Base-by-base conservation (phyloP, 2,329 filamentous ascomycete species). In the Trichocomaceae sp. region DNA sequence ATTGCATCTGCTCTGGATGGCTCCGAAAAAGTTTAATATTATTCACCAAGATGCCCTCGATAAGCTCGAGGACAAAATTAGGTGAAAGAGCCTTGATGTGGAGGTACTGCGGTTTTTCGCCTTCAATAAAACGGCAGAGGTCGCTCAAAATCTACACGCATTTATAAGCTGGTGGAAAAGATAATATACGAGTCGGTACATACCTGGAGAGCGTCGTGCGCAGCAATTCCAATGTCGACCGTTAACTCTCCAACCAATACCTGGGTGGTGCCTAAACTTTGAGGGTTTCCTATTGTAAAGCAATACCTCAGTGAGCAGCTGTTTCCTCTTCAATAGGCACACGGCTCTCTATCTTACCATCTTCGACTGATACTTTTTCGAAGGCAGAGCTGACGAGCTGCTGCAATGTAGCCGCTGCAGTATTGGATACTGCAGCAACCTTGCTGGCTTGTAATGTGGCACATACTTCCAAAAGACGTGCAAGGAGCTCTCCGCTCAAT, bases 401-500 rank as follows among this genome's bases (percentile, higher is more conserved):
- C 71, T 96, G 92, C 52, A 99, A 76, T 2, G 93, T 97, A n/a
- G 93, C 93, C 23, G 92, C 90, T 9, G 93, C 93, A 1, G 95
- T 97, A 63, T 95, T 95, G 67, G 92, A 95, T 62, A 99, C 90
- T 50, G 95, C 90, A 23, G 86, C 84, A 74, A 91, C 95, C 73
- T 96, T 97, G 71, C 88, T 93, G 55, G 84, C 86, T 72, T 97
- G 91, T 48, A 99, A 74, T 50, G 89, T 86, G 58, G 93, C 93
- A 73, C 93, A 97, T 67, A 96, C 89, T 67, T 95, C 91, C 61
- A 99, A 74, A 0, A 88, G 83, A 9, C 83, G 89, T 26, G 90
- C 87, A 39, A 99, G 79, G 33, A 95, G 76, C 57, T 92, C 87
- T 1, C 88, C 90, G 57, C 86, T 84, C 37, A 99, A 76, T 55